A percentile compares a stretch with the other conserved stretches of the same genome.
These are phyloP conservation scores for Collariella sp. DNA, from an alignment of 495 filamentous ascomycete species.

Conservation along the genomic window DNA sequence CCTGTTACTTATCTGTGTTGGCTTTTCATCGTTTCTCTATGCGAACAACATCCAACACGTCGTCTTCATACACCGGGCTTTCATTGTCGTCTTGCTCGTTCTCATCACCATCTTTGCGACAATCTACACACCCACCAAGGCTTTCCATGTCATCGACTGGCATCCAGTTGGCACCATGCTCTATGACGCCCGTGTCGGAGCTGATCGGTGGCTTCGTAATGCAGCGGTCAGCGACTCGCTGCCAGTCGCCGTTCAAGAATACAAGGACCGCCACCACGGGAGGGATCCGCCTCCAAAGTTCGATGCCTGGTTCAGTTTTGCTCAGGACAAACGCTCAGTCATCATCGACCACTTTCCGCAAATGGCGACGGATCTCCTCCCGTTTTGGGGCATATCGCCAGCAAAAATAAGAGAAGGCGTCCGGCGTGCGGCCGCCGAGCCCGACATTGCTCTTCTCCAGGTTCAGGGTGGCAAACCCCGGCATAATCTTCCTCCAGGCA, in stretches of 20 bases:
- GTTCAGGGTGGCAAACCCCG: constrained; percentile 44
- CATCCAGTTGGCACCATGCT: constrained; percentile 50
- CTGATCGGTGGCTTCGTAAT: constrained; percentile 34
- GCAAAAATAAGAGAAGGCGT: constrained; percentile 45
- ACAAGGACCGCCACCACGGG: constrained; percentile 47
- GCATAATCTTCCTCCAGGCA: constrained; percentile 34
- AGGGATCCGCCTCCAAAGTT: constrained; percentile 55
- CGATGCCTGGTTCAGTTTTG: constrained; percentile 68
- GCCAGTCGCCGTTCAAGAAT: constrained; percentile 47
- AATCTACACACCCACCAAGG: constrained; percentile 23
- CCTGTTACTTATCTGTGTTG: constrained; percentile 28
- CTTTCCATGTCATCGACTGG: background rate
- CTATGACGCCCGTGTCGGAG: constrained; percentile 40
- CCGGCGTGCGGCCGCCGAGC: constrained; percentile 30
- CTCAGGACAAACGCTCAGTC: constrained; percentile 50
- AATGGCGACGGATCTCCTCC: constrained; percentile 59
- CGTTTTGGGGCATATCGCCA: constrained; percentile 65
- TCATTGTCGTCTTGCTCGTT: constrained; percentile 29
- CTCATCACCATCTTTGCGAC: constrained; percentile 24
- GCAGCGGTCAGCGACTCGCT: constrained; percentile 45
- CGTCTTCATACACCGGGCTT: constrained; percentile 32
- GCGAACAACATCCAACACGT: constrained; percentile 32
- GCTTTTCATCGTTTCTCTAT: constrained; percentile 34
- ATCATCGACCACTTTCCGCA: constrained; percentile 71
- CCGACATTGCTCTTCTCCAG: constrained; percentile 29